phyloP scores from a whole-genome alignment of 83 land plant genomes.

The Larix sibirica region DNA sequence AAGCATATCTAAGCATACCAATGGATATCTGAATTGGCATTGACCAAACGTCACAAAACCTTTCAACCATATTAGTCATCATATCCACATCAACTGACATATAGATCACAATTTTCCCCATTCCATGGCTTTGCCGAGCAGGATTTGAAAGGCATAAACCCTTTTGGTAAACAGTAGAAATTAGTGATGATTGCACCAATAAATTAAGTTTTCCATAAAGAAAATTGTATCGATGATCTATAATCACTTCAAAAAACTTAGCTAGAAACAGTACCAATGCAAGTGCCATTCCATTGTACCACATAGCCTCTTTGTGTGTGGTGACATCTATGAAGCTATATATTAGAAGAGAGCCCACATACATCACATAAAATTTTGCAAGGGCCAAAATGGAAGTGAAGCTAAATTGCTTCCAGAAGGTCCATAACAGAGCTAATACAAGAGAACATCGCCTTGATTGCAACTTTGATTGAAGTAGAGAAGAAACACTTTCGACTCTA shows the following conservation, averaged over 20 bases:
- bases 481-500: constrained; percentile 15
- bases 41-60: constrained; percentile 35
- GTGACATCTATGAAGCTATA: constrained; percentile 31
- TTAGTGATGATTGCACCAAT: constrained; percentile 19
- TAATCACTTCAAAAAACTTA: constrained; percentile 24
- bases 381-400: constrained; percentile 20
- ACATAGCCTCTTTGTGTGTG: constrained; percentile 8
- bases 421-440: constrained; percentile 3
- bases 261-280: constrained; percentile 22
- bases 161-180: constrained; percentile 26
- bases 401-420: constrained; percentile 16
- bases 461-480: background rate
- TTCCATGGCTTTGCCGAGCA: constrained; percentile 24
- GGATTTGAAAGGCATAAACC: constrained; percentile 27
- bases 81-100: constrained; percentile 45
- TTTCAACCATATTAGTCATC: constrained; percentile 20
- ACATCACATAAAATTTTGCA: constrained; percentile 20
- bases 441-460: constrained; percentile 8
- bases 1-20: too few relatives aligned
- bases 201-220: constrained; percentile 16
- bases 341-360: constrained; percentile 40
- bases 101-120: constrained; percentile 49
- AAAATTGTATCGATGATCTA: constrained; percentile 32
- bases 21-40: constrained; percentile 36
- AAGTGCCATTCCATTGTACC: constrained; percentile 22